These are phyloP conservation scores for Rhexocercosporidium sp. DNA, from an alignment of 2,329 filamentous ascomycete species.

Conservation along the genomic window DNA sequence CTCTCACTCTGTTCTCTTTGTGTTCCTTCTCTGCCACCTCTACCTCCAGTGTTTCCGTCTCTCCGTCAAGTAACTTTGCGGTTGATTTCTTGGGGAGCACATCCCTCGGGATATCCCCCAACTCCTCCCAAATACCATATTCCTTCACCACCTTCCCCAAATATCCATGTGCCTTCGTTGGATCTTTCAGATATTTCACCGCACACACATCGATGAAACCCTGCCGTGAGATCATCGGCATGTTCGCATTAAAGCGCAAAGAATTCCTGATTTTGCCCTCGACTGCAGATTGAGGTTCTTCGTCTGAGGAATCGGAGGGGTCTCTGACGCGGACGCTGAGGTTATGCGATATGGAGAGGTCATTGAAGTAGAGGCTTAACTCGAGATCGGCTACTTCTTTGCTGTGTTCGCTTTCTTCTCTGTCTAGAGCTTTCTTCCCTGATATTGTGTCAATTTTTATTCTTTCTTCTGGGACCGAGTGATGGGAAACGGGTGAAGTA, in stretches of 20 bases:
- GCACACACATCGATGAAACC: slow-evolving; percentile 60
- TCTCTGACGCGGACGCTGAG: slow-evolving; percentile 22
- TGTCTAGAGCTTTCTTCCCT: slow-evolving; percentile 33
- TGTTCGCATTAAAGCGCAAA: slow-evolving; percentile 32
- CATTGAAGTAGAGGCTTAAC: slow-evolving; percentile 31
- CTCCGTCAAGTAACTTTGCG: background rate
- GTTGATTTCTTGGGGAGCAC: slow-evolving; percentile 26
- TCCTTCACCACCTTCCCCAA: slow-evolving; percentile 24
- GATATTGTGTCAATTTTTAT: background rate
- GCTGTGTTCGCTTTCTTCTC: slow-evolving; percentile 21
- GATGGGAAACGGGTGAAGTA: background rate
- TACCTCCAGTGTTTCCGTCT: background rate
- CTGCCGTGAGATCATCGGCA: slow-evolving; percentile 59
- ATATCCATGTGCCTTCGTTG: slow-evolving; percentile 23
- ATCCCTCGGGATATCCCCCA: slow-evolving; percentile 31
- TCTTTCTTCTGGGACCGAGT: background rate
- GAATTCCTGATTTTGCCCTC: slow-evolving; percentile 25
- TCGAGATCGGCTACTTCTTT: slow-evolving; percentile 36
- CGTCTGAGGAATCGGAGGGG: background rate
- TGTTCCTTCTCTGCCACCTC: background rate
- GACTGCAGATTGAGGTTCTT: slow-evolving; percentile 17
- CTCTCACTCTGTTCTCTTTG: background rate
- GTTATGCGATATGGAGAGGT: slow-evolving; percentile 30
- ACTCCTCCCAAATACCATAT: slow-evolving; percentile 33
- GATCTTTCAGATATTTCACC: slow-evolving; percentile 31